These are phyloP conservation scores for Pestalotiopsis sp. DNA, from an alignment of 2,329 filamentous ascomycete species.

Conservation along the genomic window DNA sequence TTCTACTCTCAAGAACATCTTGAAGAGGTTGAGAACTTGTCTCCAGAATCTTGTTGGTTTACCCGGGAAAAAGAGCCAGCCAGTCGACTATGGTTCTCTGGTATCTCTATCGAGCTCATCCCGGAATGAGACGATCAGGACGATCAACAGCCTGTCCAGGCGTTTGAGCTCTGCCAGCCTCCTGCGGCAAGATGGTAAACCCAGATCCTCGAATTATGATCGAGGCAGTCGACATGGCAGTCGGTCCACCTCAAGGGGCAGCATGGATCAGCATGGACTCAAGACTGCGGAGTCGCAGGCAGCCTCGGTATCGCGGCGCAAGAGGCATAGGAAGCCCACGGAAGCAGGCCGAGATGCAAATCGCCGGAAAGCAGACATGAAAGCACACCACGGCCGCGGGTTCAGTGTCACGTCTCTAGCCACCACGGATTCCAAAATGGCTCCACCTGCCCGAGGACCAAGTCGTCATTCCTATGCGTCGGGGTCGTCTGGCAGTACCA, in stretches of 20 bases:
- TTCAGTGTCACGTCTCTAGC: neutral
- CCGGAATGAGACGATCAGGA: slow-evolving; percentile 48
- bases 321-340: neutral
- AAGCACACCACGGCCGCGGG: neutral
- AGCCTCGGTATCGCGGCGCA: neutral
- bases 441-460: neutral
- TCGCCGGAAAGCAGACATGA: neutral
- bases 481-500: slow-evolving; percentile 46
- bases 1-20: slow-evolving; percentile 41
- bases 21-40: slow-evolving; percentile 44
- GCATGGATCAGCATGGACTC: neutral
- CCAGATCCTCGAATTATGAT: neutral
- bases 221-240: neutral
- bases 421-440: neutral
- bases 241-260: neutral
- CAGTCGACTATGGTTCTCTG: slow-evolving; percentile 49
- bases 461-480: slow-evolving; percentile 35
- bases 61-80: slow-evolving; percentile 34
- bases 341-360: neutral
- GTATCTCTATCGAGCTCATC: slow-evolving; percentile 50
- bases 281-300: neutral
- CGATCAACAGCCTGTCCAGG: slow-evolving; percentile 50
- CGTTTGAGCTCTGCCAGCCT: slow-evolving; percentile 24
- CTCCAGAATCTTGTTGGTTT: slow-evolving; percentile 42
- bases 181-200: neutral